A percentile compares a stretch with the other conserved stretches of the same genome.
Evolutionary conservation across 139 green algal genomes (phyloP).

Genomic region (Desmodesmus armatus): DNA sequence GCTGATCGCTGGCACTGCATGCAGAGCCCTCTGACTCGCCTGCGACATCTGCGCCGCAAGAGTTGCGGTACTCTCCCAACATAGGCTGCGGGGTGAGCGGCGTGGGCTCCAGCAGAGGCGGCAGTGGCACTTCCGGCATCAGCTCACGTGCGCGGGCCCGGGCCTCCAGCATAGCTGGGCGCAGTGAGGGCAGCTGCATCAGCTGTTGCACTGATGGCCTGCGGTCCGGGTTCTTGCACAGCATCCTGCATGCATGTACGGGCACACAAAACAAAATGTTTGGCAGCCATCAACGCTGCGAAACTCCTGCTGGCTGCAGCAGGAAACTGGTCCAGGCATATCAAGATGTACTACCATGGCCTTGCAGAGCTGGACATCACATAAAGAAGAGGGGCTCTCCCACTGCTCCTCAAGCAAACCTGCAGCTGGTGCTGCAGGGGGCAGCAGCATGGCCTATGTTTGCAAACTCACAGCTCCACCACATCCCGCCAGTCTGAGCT

Average conservation of each 20-base stretch:
- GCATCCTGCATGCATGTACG: slow-evolving; percentile 58
- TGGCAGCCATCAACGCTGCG: no score
- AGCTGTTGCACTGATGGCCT: slow-evolving; percentile 57
- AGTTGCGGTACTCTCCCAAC: slow-evolving; percentile 1
- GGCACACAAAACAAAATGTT: no score
- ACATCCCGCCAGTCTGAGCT: slow-evolving; percentile 23
- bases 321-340: no score
- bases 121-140: slow-evolving; percentile 39
- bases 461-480: slow-evolving; percentile 22
- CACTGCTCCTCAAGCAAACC: slow-evolving; percentile 45
- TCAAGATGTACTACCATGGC: no score
- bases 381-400: no score
- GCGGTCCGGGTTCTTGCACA: slow-evolving; percentile 58
- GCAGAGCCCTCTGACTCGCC: neutral
- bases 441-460: no score
- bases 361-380: no score
- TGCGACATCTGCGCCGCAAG: neutral
- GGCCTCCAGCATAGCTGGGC: slow-evolving; percentile 40
- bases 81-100: neutral
- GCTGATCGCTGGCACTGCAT: slow-evolving; percentile 2
- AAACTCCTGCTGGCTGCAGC: no score
- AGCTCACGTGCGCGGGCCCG: slow-evolving; percentile 37
- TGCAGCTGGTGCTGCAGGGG: neutral
- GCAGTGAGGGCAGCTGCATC: slow-evolving; percentile 45
- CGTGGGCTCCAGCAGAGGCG: slow-evolving; percentile 1